Conservation (phyloP, 768 basidiomycete genomes). For the Naganishia onofrii region DNA sequence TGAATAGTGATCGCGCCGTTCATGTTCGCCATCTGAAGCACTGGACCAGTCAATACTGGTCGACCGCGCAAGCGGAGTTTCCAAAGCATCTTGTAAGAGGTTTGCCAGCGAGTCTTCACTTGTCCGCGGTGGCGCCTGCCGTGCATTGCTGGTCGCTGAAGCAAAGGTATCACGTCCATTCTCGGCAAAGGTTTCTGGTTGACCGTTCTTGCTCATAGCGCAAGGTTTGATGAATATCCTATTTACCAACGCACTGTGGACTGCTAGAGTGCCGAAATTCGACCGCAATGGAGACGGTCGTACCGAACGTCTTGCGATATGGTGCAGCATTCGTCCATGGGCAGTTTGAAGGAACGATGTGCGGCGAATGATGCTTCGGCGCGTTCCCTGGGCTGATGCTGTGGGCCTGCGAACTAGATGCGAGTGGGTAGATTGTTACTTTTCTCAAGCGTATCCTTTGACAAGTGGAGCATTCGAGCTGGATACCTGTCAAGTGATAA, state of each 20-base stretch:
- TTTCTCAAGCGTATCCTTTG: too few relatives aligned
- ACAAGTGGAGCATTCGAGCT: too few relatives aligned
- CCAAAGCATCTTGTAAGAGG: slow-evolving; percentile 17
- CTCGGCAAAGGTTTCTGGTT: not conserved
- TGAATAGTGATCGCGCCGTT: not conserved
- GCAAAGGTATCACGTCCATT: not conserved
- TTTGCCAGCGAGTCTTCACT: slow-evolving; percentile 2
- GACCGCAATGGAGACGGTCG: slow-evolving; percentile 10
- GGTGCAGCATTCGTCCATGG: slow-evolving; percentile 18
- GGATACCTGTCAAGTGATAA: too few relatives aligned
- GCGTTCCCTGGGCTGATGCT: not conserved
- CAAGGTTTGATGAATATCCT: not conserved
- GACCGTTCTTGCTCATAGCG: not conserved
- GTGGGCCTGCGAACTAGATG: too few relatives aligned
- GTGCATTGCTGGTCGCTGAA: not conserved
- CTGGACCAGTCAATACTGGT: slow-evolving; percentile 19
- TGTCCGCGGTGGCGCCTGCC: not conserved
- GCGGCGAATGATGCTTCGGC: too few relatives aligned
- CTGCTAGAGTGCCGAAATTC: not conserved
- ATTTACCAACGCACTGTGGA: not conserved
- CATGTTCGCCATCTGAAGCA: not conserved
- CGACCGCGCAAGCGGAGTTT: slow-evolving; percentile 9
- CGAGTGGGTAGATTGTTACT: too few relatives aligned
- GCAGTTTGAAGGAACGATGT: not conserved
- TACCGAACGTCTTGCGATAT: slow-evolving; percentile 22